Evolutionary conservation across 225 moss, liverwort and hornwort genomes (phyloP).

Genomic region (Sphagnum contortum): DNA sequence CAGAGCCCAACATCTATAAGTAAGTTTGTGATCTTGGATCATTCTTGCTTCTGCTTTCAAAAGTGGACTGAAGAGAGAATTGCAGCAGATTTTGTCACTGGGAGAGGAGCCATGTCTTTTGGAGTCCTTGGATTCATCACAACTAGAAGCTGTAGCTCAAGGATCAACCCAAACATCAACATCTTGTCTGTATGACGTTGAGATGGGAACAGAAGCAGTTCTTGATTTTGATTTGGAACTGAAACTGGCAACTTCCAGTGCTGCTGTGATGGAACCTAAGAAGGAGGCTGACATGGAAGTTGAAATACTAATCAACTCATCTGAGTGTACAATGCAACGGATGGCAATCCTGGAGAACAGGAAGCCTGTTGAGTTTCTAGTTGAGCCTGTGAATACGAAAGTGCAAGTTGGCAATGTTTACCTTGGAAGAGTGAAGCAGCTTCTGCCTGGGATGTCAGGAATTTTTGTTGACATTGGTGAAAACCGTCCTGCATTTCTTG

Average conservation of each 20-base stretch:
- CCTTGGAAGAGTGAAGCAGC: slow-evolving; percentile 85
- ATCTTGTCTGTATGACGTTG: background rate
- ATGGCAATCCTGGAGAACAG: slow-evolving; percentile 97
- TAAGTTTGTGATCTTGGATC: too few relatives aligned
- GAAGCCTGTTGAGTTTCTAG: slow-evolving; percentile 78
- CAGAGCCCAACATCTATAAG: too few relatives aligned
- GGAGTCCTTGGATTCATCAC: slow-evolving; percentile 67
- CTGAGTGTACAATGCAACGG: slow-evolving; percentile 95
- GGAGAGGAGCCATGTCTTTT: slow-evolving; percentile 90
- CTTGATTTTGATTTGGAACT: background rate
- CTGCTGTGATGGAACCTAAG: slow-evolving; percentile 17
- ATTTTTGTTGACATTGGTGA: slow-evolving; percentile 89
- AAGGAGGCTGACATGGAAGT: slow-evolving; percentile 61
- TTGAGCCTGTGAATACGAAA: slow-evolving; percentile 88
- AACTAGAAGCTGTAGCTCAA: slow-evolving; percentile 28
- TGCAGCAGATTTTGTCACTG: slow-evolving; percentile 50
- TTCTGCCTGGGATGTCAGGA: slow-evolving; percentile 96
- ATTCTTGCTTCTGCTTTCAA: too few relatives aligned
- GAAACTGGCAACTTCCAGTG: slow-evolving; percentile 10
- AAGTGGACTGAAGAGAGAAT: slow-evolving; percentile 44
- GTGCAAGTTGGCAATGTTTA: slow-evolving; percentile 94
- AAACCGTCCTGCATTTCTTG: slow-evolving; percentile 71
- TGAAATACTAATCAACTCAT: slow-evolving; percentile 89
- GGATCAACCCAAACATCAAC: background rate
- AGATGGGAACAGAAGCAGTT: slow-evolving; percentile 18